phyloP scores from a whole-genome alignment of 306 rosid species.

The Prunus mume region DNA sequence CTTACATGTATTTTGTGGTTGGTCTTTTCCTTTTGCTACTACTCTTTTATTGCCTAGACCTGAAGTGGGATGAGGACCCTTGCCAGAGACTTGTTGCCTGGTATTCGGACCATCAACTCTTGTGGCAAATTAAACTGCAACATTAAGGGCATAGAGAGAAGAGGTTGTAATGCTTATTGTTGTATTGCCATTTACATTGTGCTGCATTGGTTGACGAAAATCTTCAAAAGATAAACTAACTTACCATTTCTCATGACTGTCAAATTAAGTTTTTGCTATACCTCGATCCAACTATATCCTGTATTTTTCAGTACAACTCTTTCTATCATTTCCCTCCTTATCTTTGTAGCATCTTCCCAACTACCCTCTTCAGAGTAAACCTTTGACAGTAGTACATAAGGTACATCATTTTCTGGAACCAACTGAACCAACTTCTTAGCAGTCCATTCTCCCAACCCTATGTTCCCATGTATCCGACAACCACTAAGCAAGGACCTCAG shows the following conservation, averaged over 20 bases:
- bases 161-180: too few relatives aligned
- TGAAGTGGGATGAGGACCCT: background rate
- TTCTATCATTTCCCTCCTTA: constrained; percentile 35
- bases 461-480: constrained; percentile 50
- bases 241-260: background rate
- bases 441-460: constrained; percentile 50
- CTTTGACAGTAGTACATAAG: constrained; percentile 38
- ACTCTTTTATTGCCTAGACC: background rate
- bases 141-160: background rate
- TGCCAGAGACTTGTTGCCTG: background rate
- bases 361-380: constrained; percentile 48
- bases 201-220: too few relatives aligned
- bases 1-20: background rate
- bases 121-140: background rate
- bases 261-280: constrained; percentile 8
- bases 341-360: constrained; percentile 50
- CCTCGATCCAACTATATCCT: constrained; percentile 52
- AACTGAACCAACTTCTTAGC: constrained; percentile 36
- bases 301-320: constrained; percentile 32
- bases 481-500: constrained; percentile 57
- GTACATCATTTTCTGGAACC: constrained; percentile 39
- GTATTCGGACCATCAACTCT: background rate
- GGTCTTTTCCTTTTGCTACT: background rate
- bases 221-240: too few relatives aligned
- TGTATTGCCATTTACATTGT: too few relatives aligned